Base-by-base conservation (phyloP, 805 yeast species). In the Blastobotrys robertii region DNA sequence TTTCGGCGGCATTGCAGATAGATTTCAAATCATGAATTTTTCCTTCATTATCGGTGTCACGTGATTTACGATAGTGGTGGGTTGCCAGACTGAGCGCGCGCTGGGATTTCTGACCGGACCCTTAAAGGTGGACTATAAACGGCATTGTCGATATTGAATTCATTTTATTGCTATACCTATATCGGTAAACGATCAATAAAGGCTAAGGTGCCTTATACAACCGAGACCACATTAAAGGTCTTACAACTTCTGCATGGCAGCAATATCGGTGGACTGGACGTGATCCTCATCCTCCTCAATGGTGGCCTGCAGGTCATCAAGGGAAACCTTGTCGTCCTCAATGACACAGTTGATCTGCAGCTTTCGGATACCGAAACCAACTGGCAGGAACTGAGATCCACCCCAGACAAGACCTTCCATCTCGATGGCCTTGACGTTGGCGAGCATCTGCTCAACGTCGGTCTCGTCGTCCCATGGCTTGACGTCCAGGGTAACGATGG, bases 401-500 rank as follows among this genome's bases (percentile, higher is more conserved):
- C 99, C 99, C 98, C 98, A 92, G 55, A 69, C 71, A 65, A 92
- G 81, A 80, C 99, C 99, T 38, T 92, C 98, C 73, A 69, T 69
- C 67, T 79, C 84, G 59, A 90, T 70, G 58, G 76, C 64, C 79
- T 86, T 88, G 64, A 87, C 96, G 70, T 79, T 77, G 51, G 82
- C 88, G 58, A 85, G 69, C 73, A 92, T 66, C 69, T 81, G 81
- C 51, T 92, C 94, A 66, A 92, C 76, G 66, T 90, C 81, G 59
- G 99, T 92, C 78, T 92, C 97, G 65, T 92, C 98, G 72, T 92
- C 98, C 99, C 99, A 92, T 74, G 97, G 97, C 81, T 92, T 92
- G 60, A 92, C 94, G 61, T 92, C 98, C 61, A 92, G 65, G 63
- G 99, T 90, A 64, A 92, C 95, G 57, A 87, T 73, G 50, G 97